Percentiles rank a stretch among this genome's conserved stretches.
phyloP scores from a whole-genome alignment of 345 rosid genomes.

The Isatis tinctoria region DNA sequence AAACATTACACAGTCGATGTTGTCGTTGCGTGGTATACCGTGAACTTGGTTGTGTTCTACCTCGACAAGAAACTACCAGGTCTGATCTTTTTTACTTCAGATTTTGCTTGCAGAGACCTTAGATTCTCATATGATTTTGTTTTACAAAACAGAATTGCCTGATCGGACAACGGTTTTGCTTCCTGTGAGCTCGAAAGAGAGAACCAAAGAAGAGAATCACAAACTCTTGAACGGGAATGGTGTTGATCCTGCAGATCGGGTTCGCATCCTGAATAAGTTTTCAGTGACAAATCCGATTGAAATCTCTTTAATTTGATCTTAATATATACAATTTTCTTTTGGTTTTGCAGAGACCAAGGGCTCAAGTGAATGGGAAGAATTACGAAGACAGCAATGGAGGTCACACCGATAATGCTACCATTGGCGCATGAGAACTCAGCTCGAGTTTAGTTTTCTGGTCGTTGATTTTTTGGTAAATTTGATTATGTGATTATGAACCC shows the following conservation, averaged over 20 bases:
- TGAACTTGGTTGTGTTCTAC: conserved; percentile 87
- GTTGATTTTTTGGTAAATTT: background rate
- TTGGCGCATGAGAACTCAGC: conserved; percentile 43
- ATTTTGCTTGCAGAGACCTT: background rate
- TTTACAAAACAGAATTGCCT: conserved; percentile 61
- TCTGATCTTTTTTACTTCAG: conserved; percentile 4
- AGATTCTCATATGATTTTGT: conserved; percentile 19
- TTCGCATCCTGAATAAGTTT: conserved; percentile 20
- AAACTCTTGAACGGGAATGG: conserved; percentile 83
- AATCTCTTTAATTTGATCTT: background rate
- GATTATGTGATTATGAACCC: background rate
- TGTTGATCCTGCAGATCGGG: conserved; percentile 85
- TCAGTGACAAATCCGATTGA: background rate
- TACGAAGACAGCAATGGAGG: conserved; percentile 58
- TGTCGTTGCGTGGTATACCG: conserved; percentile 99
- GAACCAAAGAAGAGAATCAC: conserved; percentile 78
- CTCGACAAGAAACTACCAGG: conserved; percentile 96
- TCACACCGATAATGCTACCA: conserved; percentile 50
- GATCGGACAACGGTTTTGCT: conserved; percentile 65
- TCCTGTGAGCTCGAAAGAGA: conserved; percentile 68
- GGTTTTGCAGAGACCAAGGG: conserved; percentile 58
- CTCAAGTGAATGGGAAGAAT: conserved; percentile 73
- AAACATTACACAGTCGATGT: conserved; percentile 97
- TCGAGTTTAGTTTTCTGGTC: background rate
- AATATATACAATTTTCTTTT: background rate